Conservation (phyloP, 2,329 filamentous ascomycete genomes). For the Aspergillus sp. region DNA sequence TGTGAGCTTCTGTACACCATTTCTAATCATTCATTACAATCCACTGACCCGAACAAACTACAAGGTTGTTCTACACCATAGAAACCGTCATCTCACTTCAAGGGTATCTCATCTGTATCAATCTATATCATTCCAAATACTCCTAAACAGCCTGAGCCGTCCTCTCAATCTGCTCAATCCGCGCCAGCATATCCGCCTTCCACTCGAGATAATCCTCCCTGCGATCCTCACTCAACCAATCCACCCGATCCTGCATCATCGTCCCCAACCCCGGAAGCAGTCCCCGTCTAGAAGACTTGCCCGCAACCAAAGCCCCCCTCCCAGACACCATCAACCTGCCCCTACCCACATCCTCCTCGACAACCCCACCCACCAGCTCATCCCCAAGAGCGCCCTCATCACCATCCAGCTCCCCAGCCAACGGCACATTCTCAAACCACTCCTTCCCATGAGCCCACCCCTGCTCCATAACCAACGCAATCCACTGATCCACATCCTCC, state of each 20-base stretch:
- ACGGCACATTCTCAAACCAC: constrained; percentile 65
- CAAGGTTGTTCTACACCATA: neutral
- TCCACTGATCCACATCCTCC: constrained; percentile 62
- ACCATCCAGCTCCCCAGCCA: constrained; percentile 37
- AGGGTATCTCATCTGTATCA: constrained; percentile 14
- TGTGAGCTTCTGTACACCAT: constrained; percentile 12
- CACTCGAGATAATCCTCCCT: constrained; percentile 45
- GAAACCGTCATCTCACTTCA: neutral
- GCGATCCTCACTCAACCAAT: constrained; percentile 50
- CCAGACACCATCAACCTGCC: constrained; percentile 24
- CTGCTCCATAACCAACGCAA: constrained; percentile 55
- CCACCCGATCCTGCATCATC: constrained; percentile 53
- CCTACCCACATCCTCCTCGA: constrained; percentile 35
- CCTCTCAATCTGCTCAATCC: constrained; percentile 38
- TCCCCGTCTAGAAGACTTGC: constrained; percentile 31
- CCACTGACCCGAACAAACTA: neutral
- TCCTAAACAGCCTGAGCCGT: neutral
- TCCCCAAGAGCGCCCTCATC: constrained; percentile 38
- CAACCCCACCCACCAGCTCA: constrained; percentile 36
- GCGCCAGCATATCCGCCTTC: constrained; percentile 45
- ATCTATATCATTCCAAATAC: neutral
- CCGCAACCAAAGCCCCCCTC: constrained; percentile 13
- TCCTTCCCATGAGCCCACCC: constrained; percentile 60
- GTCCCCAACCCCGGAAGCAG: constrained; percentile 51
- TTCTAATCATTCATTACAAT: neutral